A percentile compares a stretch with the other conserved stretches of the same genome.
Evolutionary conservation across 2,329 filamentous ascomycete species (phyloP).

Genomic region (Calonectria pteridis): DNA sequence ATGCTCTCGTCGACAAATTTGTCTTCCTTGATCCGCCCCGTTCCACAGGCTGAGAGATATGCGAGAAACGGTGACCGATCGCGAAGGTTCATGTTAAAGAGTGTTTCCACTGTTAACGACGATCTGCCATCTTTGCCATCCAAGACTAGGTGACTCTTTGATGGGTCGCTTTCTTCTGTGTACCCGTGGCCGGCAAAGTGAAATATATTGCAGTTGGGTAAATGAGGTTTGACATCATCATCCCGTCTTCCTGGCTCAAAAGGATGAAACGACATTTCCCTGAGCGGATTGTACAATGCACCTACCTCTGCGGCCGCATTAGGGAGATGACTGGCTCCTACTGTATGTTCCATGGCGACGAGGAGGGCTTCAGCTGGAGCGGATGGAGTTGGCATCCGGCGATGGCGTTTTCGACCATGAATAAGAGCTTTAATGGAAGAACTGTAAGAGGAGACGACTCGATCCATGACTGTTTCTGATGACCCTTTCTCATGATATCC

Average conservation of each 20-base stretch:
- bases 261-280: not conserved
- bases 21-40: not conserved
- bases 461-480: slow-evolving; percentile 46
- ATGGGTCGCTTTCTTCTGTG: not conserved
- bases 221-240: not conserved
- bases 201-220: not conserved
- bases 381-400: not conserved
- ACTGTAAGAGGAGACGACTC: slow-evolving; percentile 21
- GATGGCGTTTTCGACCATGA: not conserved
- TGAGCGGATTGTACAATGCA: not conserved
- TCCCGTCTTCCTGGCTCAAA: not conserved
- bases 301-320: not conserved
- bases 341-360: not conserved
- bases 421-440: not conserved
- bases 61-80: not conserved
- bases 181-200: slow-evolving; percentile 2
- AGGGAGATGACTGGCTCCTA: not conserved
- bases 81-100: not conserved
- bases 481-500: slow-evolving; percentile 43
- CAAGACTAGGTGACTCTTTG: not conserved
- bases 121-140: not conserved
- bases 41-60: not conserved
- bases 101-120: not conserved
- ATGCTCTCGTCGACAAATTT: not conserved
- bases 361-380: not conserved